These are phyloP conservation scores for Sarocladium kiliense DNA, from an alignment of 2,329 filamentous ascomycete genomes.

Conservation along the genomic window DNA sequence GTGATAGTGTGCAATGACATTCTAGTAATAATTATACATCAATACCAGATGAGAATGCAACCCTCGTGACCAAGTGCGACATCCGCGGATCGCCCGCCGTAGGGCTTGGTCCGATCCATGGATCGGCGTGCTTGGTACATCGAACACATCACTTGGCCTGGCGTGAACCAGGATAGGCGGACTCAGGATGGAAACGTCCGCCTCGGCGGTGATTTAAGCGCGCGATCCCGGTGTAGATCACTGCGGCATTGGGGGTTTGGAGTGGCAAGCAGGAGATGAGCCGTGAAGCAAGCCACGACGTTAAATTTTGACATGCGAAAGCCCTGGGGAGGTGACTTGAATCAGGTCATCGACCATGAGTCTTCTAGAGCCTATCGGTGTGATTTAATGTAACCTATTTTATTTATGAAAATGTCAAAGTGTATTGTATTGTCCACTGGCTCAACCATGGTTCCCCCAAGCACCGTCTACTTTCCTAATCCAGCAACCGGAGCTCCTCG, in stretches of 20 bases:
- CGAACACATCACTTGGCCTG: neutral
- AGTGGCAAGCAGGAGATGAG: too few relatives aligned
- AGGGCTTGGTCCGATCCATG: neutral
- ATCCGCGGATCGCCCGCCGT: neutral
- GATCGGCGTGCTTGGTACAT: neutral
- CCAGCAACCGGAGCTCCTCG: neutral
- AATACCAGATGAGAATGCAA: neutral
- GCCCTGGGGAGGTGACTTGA: too few relatives aligned
- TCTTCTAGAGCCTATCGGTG: too few relatives aligned
- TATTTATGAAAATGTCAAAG: too few relatives aligned
- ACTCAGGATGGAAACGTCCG: neutral
- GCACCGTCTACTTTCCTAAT: slow-evolving; percentile 2
- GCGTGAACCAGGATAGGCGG: neutral
- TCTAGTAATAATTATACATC: neutral
- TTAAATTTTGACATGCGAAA: too few relatives aligned
- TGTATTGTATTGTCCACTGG: too few relatives aligned
- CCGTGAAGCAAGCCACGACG: too few relatives aligned
- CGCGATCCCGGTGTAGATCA: neutral
- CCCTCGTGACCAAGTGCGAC: neutral
- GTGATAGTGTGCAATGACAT: neutral
- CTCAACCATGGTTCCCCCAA: too few relatives aligned
- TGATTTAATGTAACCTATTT: too few relatives aligned
- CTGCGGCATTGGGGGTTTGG: neutral
- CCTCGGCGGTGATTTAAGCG: neutral
- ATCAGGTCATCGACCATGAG: too few relatives aligned